These are phyloP conservation scores for Colletotrichum cereale DNA, from an alignment of 2,329 filamentous ascomycete species.

Conservation along the genomic window DNA sequence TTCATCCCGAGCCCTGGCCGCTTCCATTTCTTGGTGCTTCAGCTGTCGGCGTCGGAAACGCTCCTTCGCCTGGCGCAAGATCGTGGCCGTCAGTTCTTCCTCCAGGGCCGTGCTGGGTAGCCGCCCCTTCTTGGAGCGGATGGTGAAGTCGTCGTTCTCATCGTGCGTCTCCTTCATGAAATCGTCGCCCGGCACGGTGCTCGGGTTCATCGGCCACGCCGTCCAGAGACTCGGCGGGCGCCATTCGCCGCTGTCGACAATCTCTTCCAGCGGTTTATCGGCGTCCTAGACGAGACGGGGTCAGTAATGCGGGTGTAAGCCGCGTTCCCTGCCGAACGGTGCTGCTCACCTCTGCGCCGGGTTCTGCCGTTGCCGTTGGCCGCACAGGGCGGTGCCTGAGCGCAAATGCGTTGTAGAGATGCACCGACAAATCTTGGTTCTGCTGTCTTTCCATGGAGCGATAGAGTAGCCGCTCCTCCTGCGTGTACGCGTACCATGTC, in stretches of 20 bases:
- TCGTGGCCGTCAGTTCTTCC: constrained; percentile 76
- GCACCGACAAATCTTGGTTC: constrained; percentile 76
- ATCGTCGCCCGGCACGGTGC: constrained; percentile 69
- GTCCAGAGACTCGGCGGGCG: constrained; percentile 76
- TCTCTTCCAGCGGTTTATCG: constrained; percentile 19
- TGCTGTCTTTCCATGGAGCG: constrained; percentile 72
- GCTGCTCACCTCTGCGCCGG: constrained; percentile 13
- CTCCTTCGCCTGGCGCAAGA: constrained; percentile 76
- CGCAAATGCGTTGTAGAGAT: constrained; percentile 83
- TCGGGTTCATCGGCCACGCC: constrained; percentile 82
- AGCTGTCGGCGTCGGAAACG: constrained; percentile 63
- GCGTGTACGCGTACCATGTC: constrained; percentile 75
- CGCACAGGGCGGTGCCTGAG: constrained; percentile 66
- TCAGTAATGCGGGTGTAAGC: not conserved
- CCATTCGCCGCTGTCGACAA: constrained; percentile 56
- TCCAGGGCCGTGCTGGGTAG: constrained; percentile 73
- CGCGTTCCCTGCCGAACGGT: not conserved
- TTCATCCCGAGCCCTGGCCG: not conserved
- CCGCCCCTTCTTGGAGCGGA: constrained; percentile 57
- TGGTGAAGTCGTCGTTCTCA: constrained; percentile 64
- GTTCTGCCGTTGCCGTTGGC: constrained; percentile 2
- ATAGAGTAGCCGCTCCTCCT: constrained; percentile 72
- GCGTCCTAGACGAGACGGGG: constrained; percentile 8
- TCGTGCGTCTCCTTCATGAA: constrained; percentile 62
- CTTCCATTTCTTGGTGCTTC: constrained; percentile 15